Evolutionary conservation across 148 eudicot genomes (phyloP).

Genomic region (Rhododendron ferrugineum): DNA sequence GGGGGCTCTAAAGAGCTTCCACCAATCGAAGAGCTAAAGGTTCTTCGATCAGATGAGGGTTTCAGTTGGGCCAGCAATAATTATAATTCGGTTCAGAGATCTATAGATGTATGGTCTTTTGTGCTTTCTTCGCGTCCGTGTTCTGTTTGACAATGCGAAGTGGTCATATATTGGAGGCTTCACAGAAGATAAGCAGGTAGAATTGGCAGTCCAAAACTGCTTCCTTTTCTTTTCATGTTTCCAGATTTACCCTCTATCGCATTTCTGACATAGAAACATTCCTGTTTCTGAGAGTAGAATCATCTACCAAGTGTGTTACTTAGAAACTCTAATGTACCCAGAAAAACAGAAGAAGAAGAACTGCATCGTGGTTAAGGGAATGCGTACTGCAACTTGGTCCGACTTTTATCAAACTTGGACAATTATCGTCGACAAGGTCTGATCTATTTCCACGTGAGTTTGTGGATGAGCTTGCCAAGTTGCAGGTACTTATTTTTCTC

Average conservation of each 20-base stretch:
- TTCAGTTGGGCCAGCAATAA: conserved; percentile 97
- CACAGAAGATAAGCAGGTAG: conserved; percentile 79
- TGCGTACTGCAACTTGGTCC: conserved; percentile 95
- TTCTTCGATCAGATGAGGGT: conserved; percentile 82
- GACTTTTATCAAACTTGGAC: conserved; percentile 91
- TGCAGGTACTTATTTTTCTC: conserved; percentile 60
- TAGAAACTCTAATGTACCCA: conserved; percentile 18
- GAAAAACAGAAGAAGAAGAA: conserved; percentile 56
- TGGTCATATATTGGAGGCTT: conserved; percentile 85
- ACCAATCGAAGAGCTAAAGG: conserved; percentile 67
- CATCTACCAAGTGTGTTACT: not conserved
- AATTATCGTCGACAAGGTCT: conserved; percentile 87
- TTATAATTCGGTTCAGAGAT: conserved; percentile 71
- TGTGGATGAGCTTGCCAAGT: conserved; percentile 92
- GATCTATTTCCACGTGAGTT: conserved; percentile 91
- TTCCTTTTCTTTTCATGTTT: not conserved
- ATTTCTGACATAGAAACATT: not conserved
- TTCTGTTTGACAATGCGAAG: conserved; percentile 82
- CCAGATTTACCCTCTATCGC: not conserved
- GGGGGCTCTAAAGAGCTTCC: conserved; percentile 53
- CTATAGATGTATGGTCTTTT: conserved; percentile 88
- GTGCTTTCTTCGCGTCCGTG: conserved; percentile 90
- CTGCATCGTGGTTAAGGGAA: conserved; percentile 95
- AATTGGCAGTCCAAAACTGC: not conserved
- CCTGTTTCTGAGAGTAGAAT: not conserved